A percentile compares a stretch with the other conserved stretches of the same genome.
Conservation (phyloP, 2,329 filamentous ascomycete genomes). For the Fusarium coicis region DNA sequence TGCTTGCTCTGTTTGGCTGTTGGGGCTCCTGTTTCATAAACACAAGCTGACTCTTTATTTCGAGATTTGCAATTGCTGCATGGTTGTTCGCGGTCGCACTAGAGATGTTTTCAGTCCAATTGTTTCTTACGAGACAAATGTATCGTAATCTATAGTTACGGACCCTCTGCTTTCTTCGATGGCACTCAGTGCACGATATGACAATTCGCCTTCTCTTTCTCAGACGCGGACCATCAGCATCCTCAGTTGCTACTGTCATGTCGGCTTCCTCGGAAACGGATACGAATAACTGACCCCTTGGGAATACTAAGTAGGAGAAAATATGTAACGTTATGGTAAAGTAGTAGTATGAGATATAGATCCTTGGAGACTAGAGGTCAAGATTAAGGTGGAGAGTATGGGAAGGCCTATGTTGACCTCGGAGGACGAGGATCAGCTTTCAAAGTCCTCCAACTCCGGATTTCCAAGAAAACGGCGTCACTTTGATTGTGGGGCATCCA, state of each 20-base stretch:
- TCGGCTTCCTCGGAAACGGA: neutral
- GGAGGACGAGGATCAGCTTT: neutral
- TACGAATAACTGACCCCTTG: neutral
- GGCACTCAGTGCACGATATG: constrained; percentile 73
- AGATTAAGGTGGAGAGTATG: neutral
- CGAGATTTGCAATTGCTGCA: constrained; percentile 69
- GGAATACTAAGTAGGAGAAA: neutral
- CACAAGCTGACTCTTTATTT: constrained; percentile 65
- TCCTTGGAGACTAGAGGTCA: neutral
- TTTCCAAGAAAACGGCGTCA: constrained; percentile 11
- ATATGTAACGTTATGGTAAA: neutral
- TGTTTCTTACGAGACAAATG: neutral
- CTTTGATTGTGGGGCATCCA: neutral
- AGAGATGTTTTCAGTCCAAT: constrained; percentile 6
- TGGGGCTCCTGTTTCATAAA: constrained; percentile 65
- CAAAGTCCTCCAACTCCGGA: constrained; percentile 12
- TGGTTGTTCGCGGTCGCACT: constrained; percentile 70
- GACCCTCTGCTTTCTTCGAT: constrained; percentile 71
- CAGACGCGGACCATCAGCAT: constrained; percentile 6
- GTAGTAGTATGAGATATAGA: neutral
- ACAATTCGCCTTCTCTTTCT: constrained; percentile 69
- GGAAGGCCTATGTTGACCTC: neutral
- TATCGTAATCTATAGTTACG: neutral
- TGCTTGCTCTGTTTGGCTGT: constrained; percentile 43
- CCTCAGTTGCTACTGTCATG: constrained; percentile 16